phyloP scores from a whole-genome alignment of 176 grass and related monocot species.

The Oropetium thomaeum region DNA sequence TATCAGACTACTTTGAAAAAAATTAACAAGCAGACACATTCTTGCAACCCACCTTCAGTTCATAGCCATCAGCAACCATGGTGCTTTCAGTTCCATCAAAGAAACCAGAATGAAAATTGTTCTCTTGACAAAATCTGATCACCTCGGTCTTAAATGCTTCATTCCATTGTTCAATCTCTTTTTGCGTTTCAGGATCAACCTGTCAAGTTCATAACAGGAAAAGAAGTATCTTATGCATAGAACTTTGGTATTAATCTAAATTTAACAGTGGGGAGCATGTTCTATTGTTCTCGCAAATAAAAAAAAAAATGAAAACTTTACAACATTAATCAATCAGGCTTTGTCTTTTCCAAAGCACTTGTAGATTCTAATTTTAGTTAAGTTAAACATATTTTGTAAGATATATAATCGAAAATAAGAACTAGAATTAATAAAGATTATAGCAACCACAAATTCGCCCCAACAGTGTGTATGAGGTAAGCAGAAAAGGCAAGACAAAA shows the following conservation, averaged over 20 bases:
- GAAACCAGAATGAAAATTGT: conserved; percentile 89
- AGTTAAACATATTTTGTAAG: neutral
- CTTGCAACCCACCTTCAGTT: conserved; percentile 57
- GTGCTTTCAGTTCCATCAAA: conserved; percentile 88
- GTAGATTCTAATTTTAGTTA: neutral
- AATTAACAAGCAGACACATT: neutral
- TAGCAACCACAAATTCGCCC: neutral
- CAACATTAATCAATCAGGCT: neutral
- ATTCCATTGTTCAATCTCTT: conserved; percentile 93
- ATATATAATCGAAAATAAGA: neutral
- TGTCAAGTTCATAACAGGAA: conserved; percentile 13
- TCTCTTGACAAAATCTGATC: conserved; percentile 87
- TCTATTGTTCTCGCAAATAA: no score
- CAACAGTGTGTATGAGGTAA: neutral
- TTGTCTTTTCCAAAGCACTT: neutral
- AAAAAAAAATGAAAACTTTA: neutral
- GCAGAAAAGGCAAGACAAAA: neutral
- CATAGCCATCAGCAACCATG: conserved; percentile 87
- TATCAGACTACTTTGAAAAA: conserved; percentile 5
- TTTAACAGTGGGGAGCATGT: no score
- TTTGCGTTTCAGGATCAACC: conserved; percentile 64
- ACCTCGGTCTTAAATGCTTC: conserved; percentile 66
- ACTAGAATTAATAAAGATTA: neutral
- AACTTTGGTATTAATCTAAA: conserved; percentile 11
- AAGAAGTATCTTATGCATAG: neutral